Evolutionary conservation across 768 basidiomycete genomes (phyloP), one percentile per base, ranked within the genome.

Genomic region (Fistulinella prunicolor): DNA sequence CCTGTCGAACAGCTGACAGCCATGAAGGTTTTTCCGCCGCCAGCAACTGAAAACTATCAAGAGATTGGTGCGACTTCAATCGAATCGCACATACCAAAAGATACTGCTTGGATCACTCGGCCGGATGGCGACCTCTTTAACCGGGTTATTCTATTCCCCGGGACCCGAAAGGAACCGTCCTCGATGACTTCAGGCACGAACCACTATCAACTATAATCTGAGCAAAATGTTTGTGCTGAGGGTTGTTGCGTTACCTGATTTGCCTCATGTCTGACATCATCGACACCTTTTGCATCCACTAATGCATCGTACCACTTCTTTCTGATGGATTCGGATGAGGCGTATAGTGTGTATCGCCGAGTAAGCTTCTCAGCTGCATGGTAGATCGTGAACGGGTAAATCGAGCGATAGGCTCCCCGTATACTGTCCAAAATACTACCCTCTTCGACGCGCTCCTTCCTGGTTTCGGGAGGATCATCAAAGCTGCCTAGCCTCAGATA

Each of bases 341-440:
- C 83, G 54, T 82, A 88, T 9, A 93, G 69, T 3, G 85, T 92
- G 63, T 91, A 93, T 49, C 82, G 70, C 38, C 89, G 77, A 42
- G 67, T 71, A 16, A 69, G 57, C 43, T 74, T 76, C 43, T 74
- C 75, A 1, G 78, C 74, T 0, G 84, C 82, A 50, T 92, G 89
- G 63, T 81, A 86, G 53, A 93, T 68, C 1, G 82, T 86, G 63
- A 93, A 86, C 1, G 90, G 89, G 60, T 80, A 92, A 59, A 89
- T 67, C 12, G 79, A 65, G 21, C 78, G 72, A 46, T 73, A 71
- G 34, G 77, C 72, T 12, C 72, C 77, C 45, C 77, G 76, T 29
- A 83, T 68, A 39, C 67, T 73, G 47, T 84, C 82, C 28, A 86
- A 65, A 12, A 86, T 63, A 13, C 77, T 61, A 30, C 79, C 77